These are phyloP conservation scores for Agrocybe praecox DNA, from an alignment of 768 basidiomycete species.

Conservation along the genomic window DNA sequence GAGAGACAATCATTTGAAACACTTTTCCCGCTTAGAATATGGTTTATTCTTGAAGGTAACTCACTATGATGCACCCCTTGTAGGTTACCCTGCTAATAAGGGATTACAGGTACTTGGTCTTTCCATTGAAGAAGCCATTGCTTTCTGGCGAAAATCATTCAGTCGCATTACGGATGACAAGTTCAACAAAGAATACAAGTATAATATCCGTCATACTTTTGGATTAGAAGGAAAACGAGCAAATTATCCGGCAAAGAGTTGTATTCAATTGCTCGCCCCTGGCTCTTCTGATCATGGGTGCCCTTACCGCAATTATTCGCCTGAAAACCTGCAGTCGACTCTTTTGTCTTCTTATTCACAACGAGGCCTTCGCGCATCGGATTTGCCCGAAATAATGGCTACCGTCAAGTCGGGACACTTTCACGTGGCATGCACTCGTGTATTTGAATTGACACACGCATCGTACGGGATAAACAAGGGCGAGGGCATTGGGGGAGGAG, in stretches of 20 bases:
- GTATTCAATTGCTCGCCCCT: slow-evolving; percentile 80
- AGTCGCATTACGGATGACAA: slow-evolving; percentile 83
- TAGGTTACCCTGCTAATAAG: background rate
- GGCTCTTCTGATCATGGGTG: slow-evolving; percentile 78
- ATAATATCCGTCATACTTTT: slow-evolving; percentile 95
- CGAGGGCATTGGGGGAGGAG: slow-evolving; percentile 83
- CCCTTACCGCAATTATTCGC: slow-evolving; percentile 88
- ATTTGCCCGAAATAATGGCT: slow-evolving; percentile 82
- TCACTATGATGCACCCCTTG: background rate
- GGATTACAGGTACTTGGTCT: slow-evolving; percentile 79
- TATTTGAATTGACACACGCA: slow-evolving; percentile 92
- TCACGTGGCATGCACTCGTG: slow-evolving; percentile 95
- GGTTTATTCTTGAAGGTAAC: slow-evolving; percentile 92
- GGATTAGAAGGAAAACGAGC: slow-evolving; percentile 94
- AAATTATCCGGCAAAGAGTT: slow-evolving; percentile 95
- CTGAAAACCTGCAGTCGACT: slow-evolving; percentile 79
- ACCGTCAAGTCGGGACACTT: slow-evolving; percentile 81
- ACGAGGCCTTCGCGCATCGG: slow-evolving; percentile 63
- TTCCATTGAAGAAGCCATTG: slow-evolving; percentile 90
- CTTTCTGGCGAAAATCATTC: slow-evolving; percentile 93
- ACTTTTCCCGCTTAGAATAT: slow-evolving; percentile 89
- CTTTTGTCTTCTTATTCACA: slow-evolving; percentile 69
- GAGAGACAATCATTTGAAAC: slow-evolving; percentile 85
- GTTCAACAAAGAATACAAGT: slow-evolving; percentile 97
- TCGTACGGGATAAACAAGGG: slow-evolving; percentile 77